A percentile compares a stretch with the other conserved stretches of the same genome.
These are phyloP conservation scores for Dactylellina leptospora DNA, from an alignment of 2,329 filamentous ascomycete genomes.

Conservation along the genomic window DNA sequence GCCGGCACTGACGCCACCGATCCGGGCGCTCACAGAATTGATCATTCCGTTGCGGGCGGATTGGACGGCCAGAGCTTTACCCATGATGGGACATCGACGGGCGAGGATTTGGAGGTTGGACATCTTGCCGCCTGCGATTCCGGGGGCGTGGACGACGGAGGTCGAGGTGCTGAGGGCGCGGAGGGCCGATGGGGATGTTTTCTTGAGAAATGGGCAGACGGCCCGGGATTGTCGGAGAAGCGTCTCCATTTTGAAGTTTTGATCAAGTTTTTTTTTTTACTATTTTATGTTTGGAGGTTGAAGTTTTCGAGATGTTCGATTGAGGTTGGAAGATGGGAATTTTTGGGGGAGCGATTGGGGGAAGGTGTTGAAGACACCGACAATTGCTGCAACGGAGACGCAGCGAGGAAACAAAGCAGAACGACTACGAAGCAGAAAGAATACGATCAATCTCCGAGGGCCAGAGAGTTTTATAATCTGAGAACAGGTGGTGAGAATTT, in stretches of 20 bases:
- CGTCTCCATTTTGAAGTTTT: slow-evolving; percentile 77
- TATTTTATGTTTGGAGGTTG: background rate
- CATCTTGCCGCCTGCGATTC: slow-evolving; percentile 88
- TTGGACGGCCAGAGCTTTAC: slow-evolving; percentile 93
- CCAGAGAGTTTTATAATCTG: too few species aligned
- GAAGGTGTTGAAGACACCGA: slow-evolving; percentile 37
- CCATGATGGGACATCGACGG: slow-evolving; percentile 97
- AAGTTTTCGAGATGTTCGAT: slow-evolving; percentile 28
- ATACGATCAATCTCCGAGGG: too few species aligned
- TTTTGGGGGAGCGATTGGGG: background rate
- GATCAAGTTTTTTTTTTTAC: too few species aligned
- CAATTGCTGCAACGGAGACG: too few species aligned
- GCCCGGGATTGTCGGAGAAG: slow-evolving; percentile 93
- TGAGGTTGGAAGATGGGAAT: background rate
- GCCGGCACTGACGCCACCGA: slow-evolving; percentile 62
- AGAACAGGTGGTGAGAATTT: too few species aligned
- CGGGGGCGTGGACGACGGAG: slow-evolving; percentile 66
- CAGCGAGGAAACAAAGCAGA: too few species aligned
- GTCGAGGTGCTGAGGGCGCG: slow-evolving; percentile 83
- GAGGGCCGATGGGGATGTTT: slow-evolving; percentile 88
- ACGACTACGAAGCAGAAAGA: too few species aligned
- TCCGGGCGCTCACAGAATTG: slow-evolving; percentile 59
- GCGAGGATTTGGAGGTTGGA: slow-evolving; percentile 95
- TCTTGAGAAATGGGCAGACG: slow-evolving; percentile 97
- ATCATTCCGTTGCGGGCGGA: slow-evolving; percentile 62